Conservation (phyloP, 331 rosid species). For the Malus hybrid region DNA sequence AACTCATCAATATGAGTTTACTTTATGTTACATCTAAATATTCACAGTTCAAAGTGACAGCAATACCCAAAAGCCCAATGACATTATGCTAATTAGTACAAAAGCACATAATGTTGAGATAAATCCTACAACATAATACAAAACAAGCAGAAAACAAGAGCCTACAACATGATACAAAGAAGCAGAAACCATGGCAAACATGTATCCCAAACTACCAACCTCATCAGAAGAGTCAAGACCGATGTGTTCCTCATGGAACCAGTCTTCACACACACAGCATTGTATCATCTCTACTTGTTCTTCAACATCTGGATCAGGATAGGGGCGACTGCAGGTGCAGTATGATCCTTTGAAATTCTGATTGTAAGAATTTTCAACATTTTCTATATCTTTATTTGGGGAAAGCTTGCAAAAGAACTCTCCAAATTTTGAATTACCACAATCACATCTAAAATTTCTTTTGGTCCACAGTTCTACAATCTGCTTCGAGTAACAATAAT, state of each 20-base stretch:
- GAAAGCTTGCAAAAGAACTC: constrained; percentile 71
- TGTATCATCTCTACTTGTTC: constrained; percentile 96
- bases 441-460: constrained; percentile 89
- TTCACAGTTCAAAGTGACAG: neutral
- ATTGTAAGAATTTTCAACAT: constrained; percentile 62
- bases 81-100: neutral
- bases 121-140: too few species aligned
- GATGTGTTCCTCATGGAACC: constrained; percentile 98
- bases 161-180: neutral
- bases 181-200: neutral
- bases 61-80: neutral
- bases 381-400: constrained; percentile 75
- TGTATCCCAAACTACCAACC: constrained; percentile 42
- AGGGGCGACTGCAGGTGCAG: constrained; percentile 89
- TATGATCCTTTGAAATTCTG: constrained; percentile 89
- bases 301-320: constrained; percentile 91
- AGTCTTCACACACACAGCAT: constrained; percentile 94
- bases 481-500: constrained; percentile 31
- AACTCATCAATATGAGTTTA: neutral
- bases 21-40: neutral
- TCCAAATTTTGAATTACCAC: constrained; percentile 97
- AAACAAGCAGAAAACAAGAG: neutral
- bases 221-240: constrained; percentile 73
- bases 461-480: constrained; percentile 97
- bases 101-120: too few species aligned